Evolutionary conservation across 2,329 filamentous ascomycete genomes (phyloP).

Genomic region (Spiromastix sp.): DNA sequence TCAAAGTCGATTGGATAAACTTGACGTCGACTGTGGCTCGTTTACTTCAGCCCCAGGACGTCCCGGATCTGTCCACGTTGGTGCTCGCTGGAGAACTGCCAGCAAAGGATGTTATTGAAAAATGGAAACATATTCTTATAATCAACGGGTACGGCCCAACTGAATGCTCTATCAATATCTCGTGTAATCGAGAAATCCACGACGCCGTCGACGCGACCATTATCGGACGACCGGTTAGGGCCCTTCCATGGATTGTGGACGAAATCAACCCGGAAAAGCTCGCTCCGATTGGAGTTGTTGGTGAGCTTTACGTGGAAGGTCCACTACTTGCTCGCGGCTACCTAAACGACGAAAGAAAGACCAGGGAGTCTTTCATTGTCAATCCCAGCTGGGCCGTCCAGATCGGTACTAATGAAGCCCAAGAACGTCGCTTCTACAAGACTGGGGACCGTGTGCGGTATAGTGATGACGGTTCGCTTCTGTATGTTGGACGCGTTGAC

Average conservation of each 20-base stretch:
- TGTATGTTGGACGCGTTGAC: slow-evolving; percentile 70
- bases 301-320: slow-evolving; percentile 29
- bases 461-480: slow-evolving; percentile 54
- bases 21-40: slow-evolving; percentile 46
- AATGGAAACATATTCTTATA: slow-evolving; percentile 21
- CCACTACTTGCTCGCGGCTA: slow-evolving; percentile 31
- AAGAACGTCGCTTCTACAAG: slow-evolving; percentile 62
- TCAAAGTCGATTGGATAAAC: slow-evolving; percentile 41
- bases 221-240: slow-evolving; percentile 15
- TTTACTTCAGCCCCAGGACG: slow-evolving; percentile 24
- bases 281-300: slow-evolving; percentile 27
- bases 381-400: slow-evolving; percentile 50
- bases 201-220: not conserved
- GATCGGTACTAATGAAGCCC: slow-evolving; percentile 39
- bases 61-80: slow-evolving; percentile 29
- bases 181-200: slow-evolving; percentile 9
- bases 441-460: slow-evolving; percentile 77
- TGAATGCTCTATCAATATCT: slow-evolving; percentile 20
- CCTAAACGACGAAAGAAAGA: slow-evolving; percentile 27
- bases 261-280: slow-evolving; percentile 21
- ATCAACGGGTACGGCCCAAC: slow-evolving; percentile 27
- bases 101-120: slow-evolving; percentile 13
- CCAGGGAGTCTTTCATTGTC: slow-evolving; percentile 26
- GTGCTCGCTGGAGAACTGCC: slow-evolving; percentile 19
- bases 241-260: slow-evolving; percentile 25